Evolutionary conservation across 2,329 filamentous ascomycete genomes (phyloP), one percentile per base, ranked within the genome.

Genomic region (Fusarium zealandicum): DNA sequence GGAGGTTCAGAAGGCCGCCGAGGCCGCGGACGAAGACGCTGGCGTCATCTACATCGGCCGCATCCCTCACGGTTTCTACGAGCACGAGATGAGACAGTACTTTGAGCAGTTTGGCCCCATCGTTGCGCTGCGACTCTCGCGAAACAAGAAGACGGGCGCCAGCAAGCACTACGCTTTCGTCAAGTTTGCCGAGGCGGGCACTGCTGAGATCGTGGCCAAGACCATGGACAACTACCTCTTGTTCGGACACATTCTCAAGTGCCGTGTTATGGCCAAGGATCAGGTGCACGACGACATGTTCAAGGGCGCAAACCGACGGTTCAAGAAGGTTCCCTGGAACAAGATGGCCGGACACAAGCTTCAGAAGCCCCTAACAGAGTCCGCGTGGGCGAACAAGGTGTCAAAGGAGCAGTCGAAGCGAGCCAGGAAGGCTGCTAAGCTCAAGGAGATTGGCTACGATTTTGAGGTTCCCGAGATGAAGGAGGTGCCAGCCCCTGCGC

Each of bases 161-260:
- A 92, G 90, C 72, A 96, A 95, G 80, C 95, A 98, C 80, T 96
- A 90, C 70, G 95, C 92, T 27, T 99, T 97, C 74, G 83, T 99
- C 69, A 92, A 99, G 76, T 99, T 99, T 70, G 78, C 81, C 28
- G 88, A 92, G 51, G 90, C 92, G 41, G 77, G 75, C 61, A 84
- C 83, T n/a, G 93, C 95, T 32, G 89, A 91, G 68, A 92, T 98
- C 65, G 93, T 96, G 25, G 89, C 91, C 42, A 90, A 92, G 77
- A 96, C 95, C 17, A 99, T 99, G 95, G 86, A 97, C 80, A 96
- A 93, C 77, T 99, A 99, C 76, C 85, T 98, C 32, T 83, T 99
- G 70, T 98, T 96, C 73, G 91, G 92, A 6, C 93, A 97, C 73
- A 90, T 98, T 58, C 81, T 99, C 65, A 93, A 96, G 75, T 93